Percentiles rank a stretch among this genome's conserved stretches.
Conservation (phyloP, 257 asterid genomes). For the Fraxinus cuspidata region DNA sequence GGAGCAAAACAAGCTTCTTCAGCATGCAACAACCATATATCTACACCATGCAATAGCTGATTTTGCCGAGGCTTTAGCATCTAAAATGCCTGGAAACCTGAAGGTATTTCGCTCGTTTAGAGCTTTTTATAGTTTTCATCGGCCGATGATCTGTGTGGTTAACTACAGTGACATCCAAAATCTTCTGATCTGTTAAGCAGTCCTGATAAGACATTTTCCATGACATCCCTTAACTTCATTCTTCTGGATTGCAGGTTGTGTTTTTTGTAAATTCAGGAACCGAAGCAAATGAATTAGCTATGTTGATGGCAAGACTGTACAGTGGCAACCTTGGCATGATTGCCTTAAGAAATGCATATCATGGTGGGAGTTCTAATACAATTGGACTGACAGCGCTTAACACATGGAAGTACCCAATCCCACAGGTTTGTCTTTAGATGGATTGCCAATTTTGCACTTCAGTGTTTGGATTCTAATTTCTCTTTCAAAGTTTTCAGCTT, state of each 20-base stretch:
- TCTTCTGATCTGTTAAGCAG: not conserved
- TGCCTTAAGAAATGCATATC: slow-evolving; percentile 92
- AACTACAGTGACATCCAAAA: not conserved
- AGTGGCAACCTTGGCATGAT: slow-evolving; percentile 81
- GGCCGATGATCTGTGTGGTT: slow-evolving; percentile 1
- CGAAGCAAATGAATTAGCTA: slow-evolving; percentile 44
- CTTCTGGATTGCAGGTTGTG: slow-evolving; percentile 37
- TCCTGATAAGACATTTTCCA: not conserved
- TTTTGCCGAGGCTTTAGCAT: slow-evolving; percentile 85
- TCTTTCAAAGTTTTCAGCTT: no score
- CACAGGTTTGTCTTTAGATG: slow-evolving; percentile 60
- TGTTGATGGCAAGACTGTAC: slow-evolving; percentile 92
- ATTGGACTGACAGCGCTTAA: slow-evolving; percentile 86
- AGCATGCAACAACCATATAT: slow-evolving; percentile 90
- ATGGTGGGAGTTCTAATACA: slow-evolving; percentile 90
- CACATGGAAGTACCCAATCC: slow-evolving; percentile 93
- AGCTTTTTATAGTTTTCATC: not conserved
- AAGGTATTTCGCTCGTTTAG: slow-evolving; percentile 46
- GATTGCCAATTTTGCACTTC: no score
- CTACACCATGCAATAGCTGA: slow-evolving; percentile 88
- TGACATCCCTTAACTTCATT: not conserved
- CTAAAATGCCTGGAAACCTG: slow-evolving; percentile 92
- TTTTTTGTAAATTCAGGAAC: slow-evolving; percentile 43
- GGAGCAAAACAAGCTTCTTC: slow-evolving; percentile 92
- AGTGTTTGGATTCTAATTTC: no score